Percentiles rank a stretch among this genome's conserved stretches.
Conservation (phyloP, 2,329 filamentous ascomycete species). For the Calonectria crousiana region DNA sequence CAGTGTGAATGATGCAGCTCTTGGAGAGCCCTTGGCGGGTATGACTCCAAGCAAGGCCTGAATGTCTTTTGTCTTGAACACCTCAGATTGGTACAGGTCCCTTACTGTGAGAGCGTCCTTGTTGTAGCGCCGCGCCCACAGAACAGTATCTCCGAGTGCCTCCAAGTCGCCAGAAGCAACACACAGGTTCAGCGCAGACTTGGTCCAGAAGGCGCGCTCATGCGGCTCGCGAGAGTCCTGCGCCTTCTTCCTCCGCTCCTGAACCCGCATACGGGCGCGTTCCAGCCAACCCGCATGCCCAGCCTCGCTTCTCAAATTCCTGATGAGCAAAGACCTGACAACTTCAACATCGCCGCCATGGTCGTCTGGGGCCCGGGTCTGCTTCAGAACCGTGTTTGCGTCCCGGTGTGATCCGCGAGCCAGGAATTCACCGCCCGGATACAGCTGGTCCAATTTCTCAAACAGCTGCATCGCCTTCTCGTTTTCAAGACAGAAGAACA, state of each 20-base stretch:
- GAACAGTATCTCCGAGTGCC: conserved; percentile 36
- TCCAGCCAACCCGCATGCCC: conserved; percentile 28
- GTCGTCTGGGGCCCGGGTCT: conserved; percentile 15
- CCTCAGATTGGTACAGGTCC: conserved; percentile 29
- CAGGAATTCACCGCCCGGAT: conserved; percentile 34
- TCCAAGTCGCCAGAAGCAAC: conserved; percentile 42
- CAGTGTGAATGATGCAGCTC: conserved; percentile 9
- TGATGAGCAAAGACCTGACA: conserved; percentile 27
- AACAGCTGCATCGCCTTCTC: conserved; percentile 30
- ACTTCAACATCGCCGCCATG: conserved; percentile 32
- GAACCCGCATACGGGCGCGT: conserved; percentile 26
- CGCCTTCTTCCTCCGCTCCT: conserved; percentile 39
- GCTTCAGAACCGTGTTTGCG: conserved; percentile 19
- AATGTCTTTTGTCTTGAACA: conserved; percentile 33
- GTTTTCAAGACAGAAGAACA: conserved; percentile 32
- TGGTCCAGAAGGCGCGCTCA: conserved; percentile 42
- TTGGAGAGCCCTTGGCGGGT: conserved; percentile 20
- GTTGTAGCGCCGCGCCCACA: conserved; percentile 47
- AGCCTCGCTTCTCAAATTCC: conserved; percentile 16
- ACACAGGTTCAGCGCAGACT: conserved; percentile 42
- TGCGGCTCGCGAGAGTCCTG: conserved; percentile 37
- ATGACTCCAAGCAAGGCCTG: conserved; percentile 33
- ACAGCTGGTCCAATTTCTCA: conserved; percentile 28
- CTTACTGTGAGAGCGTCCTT: conserved; percentile 37
- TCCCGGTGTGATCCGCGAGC: neutral